Base-by-base conservation (phyloP, 1,284 basidiomycete genomes). In the Uromyces viciae-fabae region DNA sequence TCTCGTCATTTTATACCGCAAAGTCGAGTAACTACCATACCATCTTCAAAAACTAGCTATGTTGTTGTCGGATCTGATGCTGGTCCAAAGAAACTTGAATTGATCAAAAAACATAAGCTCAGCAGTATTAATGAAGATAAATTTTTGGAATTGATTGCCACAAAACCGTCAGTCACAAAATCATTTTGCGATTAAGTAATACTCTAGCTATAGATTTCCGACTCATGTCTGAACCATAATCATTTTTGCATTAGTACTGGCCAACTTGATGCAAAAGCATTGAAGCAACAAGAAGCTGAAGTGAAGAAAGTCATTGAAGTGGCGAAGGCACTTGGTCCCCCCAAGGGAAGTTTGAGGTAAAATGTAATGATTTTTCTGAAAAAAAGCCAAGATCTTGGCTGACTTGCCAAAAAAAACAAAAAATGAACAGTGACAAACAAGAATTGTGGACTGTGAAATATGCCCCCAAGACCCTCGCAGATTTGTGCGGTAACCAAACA, bases 401-500 rank as follows among this genome's bases (percentile, higher is more conserved):
- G n/a, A n/a, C n/a, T n/a, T n/a, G n/a, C n/a, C n/a, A n/a, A n/a
- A n/a, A n/a, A n/a, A n/a, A n/a, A n/a, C n/a, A n/a, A n/a, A n/a
- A n/a, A n/a, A n/a, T n/a, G n/a, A n/a, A n/a, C n/a, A n/a, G n/a
- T n/a, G n/a, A n/a, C n/a, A n/a, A n/a, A n/a, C n/a, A n/a, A 86
- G 5, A 93, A 95, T 88, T 99, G 0, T 99, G 97, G 97, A 98
- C 97, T 38, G 92, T 92, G 46, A 92, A 95, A 43, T 99, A 99
- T 85, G 95, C 96, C 0, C 96, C 97, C 0, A 90, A 91, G 83
- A 89, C 88, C 17, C 83, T 95, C 81, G 96, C 93, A 84, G 95
- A 99, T 82, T 90, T 99, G 31, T 98, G 95, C 82, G 97, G 97
- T 3, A 99, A 99, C 88, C 98, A 98, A 87, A 89, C 90, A 0